Evolutionary conservation across 164 flowering plant genomes (phyloP).

Genomic region (Houttuynia cordata): DNA sequence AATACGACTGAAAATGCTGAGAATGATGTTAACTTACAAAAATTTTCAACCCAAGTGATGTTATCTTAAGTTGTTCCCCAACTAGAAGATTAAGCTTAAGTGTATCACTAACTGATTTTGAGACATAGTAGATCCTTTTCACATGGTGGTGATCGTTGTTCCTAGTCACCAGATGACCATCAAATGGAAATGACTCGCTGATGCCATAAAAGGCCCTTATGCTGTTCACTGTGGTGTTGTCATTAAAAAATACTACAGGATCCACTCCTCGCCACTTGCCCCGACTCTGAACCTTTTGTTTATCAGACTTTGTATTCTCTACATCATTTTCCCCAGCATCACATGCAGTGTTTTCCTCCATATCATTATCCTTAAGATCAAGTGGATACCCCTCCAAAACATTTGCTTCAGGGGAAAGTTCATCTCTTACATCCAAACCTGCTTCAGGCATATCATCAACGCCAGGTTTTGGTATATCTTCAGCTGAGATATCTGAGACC

Average conservation of each 20-base stretch:
- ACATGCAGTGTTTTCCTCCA: constrained; percentile 19
- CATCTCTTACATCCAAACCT: constrained; percentile 20
- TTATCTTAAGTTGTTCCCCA: constrained; percentile 89
- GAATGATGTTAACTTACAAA: constrained; percentile 98
- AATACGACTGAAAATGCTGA: not conserved
- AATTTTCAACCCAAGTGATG: constrained; percentile 81
- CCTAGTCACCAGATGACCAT: constrained; percentile 73
- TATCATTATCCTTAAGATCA: constrained; percentile 16
- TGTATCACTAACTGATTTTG: constrained; percentile 65
- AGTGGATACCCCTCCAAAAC: not conserved
- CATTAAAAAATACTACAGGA: constrained; percentile 76
- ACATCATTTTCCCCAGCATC: constrained; percentile 19
- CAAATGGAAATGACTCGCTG: constrained; percentile 56
- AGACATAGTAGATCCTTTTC: constrained; percentile 83
- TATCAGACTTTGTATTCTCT: constrained; percentile 22
- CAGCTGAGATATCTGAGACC: constrained; percentile 8
- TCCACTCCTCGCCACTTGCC: constrained; percentile 95
- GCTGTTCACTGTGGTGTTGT: constrained; percentile 40
- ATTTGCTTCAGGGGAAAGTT: constrained; percentile 14
- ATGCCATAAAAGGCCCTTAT: constrained; percentile 79
- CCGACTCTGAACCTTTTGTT: constrained; percentile 61
- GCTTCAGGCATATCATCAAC: constrained; percentile 9
- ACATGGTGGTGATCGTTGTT: constrained; percentile 58
- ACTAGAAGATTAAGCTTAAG: constrained; percentile 59
- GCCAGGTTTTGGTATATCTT: constrained; percentile 6